Evolutionary conservation across 2,329 filamentous ascomycete species (phyloP), one percentile per base, ranked within the genome.

Genomic region (Epichloe glyceriae): DNA sequence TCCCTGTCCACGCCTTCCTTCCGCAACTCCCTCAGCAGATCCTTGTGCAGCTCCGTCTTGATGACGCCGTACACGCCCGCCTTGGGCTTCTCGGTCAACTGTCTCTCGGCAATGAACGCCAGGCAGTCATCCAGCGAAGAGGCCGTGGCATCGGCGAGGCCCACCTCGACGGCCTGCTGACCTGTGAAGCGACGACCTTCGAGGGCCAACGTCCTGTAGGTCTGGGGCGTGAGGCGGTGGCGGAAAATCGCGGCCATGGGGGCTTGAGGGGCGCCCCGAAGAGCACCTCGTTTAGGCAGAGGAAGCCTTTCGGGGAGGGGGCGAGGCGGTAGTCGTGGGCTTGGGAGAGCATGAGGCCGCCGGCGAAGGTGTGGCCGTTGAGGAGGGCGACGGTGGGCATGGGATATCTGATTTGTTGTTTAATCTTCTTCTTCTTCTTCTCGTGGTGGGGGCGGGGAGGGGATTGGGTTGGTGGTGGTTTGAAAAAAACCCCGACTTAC

Each of bases 271-370:
- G 79, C 1, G 83, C 83, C 48, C 87, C 86, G 54, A 93, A 85
- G 57, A 89, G 82, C 14, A 93, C 73, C 69, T 93, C 87, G 66
- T 91, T 91, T 57, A 93, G 70, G 67, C 87, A 91, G 39, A 86
- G 65, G 67, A 80, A 90, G n/a, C 87, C 88, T 19, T 76, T 73
- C 2, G 73, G 61, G 0, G 83, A 77, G 61, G 85, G 85, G 70
- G 87, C 85, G 57, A 93, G 74, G 30, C 88, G 79, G 70, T 93
- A 93, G 69, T 93, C 87, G 68, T 91, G 86, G 68, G 86, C 80
- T 78, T 88, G 86, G 54, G 85, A 79, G 10, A 85, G 71, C 82
- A 54, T 54, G 54, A 90, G 72, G n/a, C 85, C 87, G 44, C 80
- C 87, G 5, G 87, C 88, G 64, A 89, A 93, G 50, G 83, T 80